A percentile compares a stretch with the other conserved stretches of the same genome.
Evolutionary conservation across 2,329 filamentous ascomycete species (phyloP).

Genomic region (Diaporthe amygdali): DNA sequence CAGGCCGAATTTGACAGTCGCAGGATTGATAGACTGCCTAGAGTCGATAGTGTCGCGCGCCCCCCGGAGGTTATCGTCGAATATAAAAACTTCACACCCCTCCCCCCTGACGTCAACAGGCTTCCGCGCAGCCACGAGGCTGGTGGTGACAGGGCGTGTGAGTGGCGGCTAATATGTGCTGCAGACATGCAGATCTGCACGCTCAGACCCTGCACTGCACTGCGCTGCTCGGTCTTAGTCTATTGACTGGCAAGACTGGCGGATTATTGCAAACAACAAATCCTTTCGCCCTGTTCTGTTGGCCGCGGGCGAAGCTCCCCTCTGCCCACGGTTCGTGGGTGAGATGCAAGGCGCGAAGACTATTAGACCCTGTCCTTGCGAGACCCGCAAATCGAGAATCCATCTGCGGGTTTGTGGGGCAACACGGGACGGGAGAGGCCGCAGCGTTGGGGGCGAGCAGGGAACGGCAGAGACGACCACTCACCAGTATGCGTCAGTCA

Average conservation of each 20-base stretch:
- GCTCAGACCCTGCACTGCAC: background rate
- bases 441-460: background rate
- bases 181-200: background rate
- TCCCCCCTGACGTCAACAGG: background rate
- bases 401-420: background rate
- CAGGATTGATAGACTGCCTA: background rate
- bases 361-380: background rate
- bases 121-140: background rate
- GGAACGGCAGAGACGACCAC: background rate
- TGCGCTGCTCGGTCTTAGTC: background rate
- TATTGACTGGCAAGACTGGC: background rate
- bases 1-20: background rate
- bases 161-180: conserved; percentile 6
- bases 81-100: background rate
- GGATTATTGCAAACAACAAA: background rate
- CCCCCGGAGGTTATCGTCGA: background rate
- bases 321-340: background rate
- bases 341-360: background rate
- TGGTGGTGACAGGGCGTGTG: background rate
- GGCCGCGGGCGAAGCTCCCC: background rate
- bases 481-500: background rate
- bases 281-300: background rate
- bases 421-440: conserved; percentile 12
- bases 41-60: background rate
- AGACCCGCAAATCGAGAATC: background rate